Conservation (phyloP, 345 rosid species). For the Firmiana major region DNA sequence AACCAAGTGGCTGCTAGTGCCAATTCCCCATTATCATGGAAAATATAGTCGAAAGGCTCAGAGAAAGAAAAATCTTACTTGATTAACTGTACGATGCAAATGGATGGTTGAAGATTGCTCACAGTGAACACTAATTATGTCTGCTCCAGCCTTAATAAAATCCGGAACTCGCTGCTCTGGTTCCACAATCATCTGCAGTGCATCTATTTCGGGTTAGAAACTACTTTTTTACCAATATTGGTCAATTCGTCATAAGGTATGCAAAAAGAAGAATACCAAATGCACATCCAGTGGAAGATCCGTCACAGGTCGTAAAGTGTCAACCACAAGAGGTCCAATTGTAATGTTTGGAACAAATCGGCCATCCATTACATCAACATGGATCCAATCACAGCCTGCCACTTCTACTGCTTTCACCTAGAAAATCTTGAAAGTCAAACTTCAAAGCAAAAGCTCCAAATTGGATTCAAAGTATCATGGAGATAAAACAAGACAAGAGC, state of each 20-base stretch:
- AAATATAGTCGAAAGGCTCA: not conserved
- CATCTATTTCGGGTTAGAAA: conserved; percentile 11
- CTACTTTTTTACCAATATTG: not conserved
- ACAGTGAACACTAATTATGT: conserved; percentile 93
- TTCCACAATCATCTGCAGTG: conserved; percentile 88
- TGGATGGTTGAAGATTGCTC: conserved; percentile 95
- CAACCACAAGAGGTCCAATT: conserved; percentile 94
- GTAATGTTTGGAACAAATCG: conserved; percentile 98
- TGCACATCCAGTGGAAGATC: conserved; percentile 98
- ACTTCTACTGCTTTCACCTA: conserved; percentile 90
- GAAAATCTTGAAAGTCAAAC: conserved; percentile 22
- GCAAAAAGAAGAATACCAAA: conserved; percentile 48
- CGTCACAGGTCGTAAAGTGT: conserved; percentile 89
- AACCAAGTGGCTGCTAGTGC: not conserved
- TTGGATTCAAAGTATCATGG: not conserved
- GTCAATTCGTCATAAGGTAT: not conserved
- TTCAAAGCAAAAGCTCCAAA: not conserved
- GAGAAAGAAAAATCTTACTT: conserved; percentile 39
- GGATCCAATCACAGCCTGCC: conserved; percentile 98
- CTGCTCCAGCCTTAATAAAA: conserved; percentile 99
- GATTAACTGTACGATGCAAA: conserved; percentile 82
- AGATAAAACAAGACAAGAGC: not conserved
- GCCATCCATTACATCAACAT: conserved; percentile 98
- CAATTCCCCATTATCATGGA: not conserved
- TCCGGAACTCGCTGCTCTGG: conserved; percentile 92